Base-by-base conservation (phyloP, 495 filamentous ascomycete genomes). In the Penicillium coprophilum region DNA sequence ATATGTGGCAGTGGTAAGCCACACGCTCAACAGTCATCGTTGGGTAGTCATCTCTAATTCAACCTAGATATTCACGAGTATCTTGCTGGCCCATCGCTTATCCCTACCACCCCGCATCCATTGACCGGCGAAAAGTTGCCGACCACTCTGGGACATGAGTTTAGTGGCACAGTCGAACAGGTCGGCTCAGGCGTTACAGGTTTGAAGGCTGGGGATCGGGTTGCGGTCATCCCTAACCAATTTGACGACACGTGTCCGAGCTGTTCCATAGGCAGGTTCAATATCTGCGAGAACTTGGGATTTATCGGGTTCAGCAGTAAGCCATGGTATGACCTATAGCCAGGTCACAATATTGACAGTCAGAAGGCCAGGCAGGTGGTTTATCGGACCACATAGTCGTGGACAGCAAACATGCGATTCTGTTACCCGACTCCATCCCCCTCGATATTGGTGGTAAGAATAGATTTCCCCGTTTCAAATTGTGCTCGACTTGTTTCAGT, bases 111-210 rank as follows among this genome's bases (percentile, higher is more conserved):
- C 23, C 83, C 82, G 1, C 85, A 88, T 64, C 78, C 80, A 0
- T 72, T 86, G 34, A 86, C 85, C 6, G 75, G 78, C 27, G 79
- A 78, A 50, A 71, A 72, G 31, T 71, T 82, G 11, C 85, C 85
- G 4, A 62, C 85, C 7, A 83, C 80, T 0, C 71, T 87, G 28
- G 85, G 85, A 19, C 85, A 87, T 59, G 85, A 87, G 55, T 85
- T 87, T 65, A 79, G 74, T 39, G 85, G 83, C 6, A 74, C 70
- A 0, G 70, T 87, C 17, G 77, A 84, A 48, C 84, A 87, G 59
- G 66, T 86, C 5, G 85, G 85, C 12, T 64, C 70, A 2, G 80
- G 70, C 4, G 77, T 87, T 5, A 68, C 69, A 6, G 71, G 72
- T 20, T 71, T 81, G 55, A 76, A 80, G 53, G 60, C 75, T 3